phyloP scores from a whole-genome alignment of 257 asterid species.

The Solanum appendiculatum region DNA sequence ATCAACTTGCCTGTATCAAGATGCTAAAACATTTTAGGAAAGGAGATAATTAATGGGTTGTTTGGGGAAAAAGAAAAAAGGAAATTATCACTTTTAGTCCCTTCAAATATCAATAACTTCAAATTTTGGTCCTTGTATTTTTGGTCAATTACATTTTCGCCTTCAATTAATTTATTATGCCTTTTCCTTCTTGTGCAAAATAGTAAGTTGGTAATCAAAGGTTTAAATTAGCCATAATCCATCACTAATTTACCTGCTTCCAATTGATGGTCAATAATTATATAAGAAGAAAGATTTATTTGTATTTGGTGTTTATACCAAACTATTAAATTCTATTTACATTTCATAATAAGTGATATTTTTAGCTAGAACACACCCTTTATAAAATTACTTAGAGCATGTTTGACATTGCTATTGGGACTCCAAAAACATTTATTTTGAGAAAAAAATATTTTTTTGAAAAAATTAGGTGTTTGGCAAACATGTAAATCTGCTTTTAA shows the following conservation, averaged over 20 bases:
- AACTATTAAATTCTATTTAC: not conserved
- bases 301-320: not conserved
- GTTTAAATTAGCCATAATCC: not conserved
- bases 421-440: no score
- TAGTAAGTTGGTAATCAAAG: not conserved
- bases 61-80: not conserved
- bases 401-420: no score
- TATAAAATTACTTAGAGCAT: no score
- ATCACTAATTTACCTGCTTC: not conserved
- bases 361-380: not conserved
- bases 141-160: not conserved
- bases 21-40: not conserved
- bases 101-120: not conserved
- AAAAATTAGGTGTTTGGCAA: no score
- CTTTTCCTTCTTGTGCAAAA: not conserved
- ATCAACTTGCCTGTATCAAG: not conserved
- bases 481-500: no score
- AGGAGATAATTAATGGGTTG: not conserved
- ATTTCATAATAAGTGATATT: no score
- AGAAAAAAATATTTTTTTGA: no score
- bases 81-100: not conserved
- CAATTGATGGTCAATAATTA: not conserved
- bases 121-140: not conserved
- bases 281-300: not conserved
- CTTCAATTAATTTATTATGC: not conserved